These are phyloP conservation scores for Macaranga tanarius DNA, from an alignment of 441 rosid species.

Conservation along the genomic window DNA sequence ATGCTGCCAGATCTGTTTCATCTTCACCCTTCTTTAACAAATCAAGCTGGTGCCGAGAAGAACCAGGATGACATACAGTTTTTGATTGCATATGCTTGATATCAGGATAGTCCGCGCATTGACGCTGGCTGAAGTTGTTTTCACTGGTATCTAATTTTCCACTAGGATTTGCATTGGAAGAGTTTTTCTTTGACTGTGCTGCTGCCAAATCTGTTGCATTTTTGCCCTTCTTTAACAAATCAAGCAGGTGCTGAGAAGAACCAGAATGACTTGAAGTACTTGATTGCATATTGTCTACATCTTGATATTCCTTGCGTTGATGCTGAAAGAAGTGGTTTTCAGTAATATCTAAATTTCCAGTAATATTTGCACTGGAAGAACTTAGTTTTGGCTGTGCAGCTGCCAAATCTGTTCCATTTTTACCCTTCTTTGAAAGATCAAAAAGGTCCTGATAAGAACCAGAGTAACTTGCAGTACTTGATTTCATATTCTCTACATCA, in stretches of 20 bases:
- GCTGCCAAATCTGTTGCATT: neutral
- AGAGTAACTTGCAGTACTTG: constrained; percentile 5
- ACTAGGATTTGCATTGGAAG: neutral
- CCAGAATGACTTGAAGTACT: constrained; percentile 8
- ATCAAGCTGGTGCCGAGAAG: constrained; percentile 9
- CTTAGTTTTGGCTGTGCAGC: neutral
- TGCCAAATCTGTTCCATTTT: neutral
- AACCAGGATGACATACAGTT: constrained; percentile 10
- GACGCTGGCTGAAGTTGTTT: neutral
- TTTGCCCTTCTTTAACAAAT: constrained; percentile 15
- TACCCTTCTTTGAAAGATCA: constrained; percentile 13
- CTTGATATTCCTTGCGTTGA: neutral
- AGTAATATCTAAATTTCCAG: neutral
- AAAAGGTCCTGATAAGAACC: constrained; percentile 2
- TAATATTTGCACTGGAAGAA: neutral
- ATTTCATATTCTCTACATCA: neutral
- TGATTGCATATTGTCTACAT: constrained; percentile 6
- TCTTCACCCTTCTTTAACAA: constrained; percentile 8
- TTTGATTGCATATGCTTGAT: neutral
- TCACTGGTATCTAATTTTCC: neutral
- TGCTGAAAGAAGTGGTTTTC: constrained; percentile 13
- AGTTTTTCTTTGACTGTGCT: neutral
- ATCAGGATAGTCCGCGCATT: too few relatives aligned
- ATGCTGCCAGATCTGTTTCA: neutral
- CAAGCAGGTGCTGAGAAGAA: constrained; percentile 8